phyloP scores from a whole-genome alignment of 2,329 filamentous ascomycete genomes.

The Fusarium cyanostomum region DNA sequence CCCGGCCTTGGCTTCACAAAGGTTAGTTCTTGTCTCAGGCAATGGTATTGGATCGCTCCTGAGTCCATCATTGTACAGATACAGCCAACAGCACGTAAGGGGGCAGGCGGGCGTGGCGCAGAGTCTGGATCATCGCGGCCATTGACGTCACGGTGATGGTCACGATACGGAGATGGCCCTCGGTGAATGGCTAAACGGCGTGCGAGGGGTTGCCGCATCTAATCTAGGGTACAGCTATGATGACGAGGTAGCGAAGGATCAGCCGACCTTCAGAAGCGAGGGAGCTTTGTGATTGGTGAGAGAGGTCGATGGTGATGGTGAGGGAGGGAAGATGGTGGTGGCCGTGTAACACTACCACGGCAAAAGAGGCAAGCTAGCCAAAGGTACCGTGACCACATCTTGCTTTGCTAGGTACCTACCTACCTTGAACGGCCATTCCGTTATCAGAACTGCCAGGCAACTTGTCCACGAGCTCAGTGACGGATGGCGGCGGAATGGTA shows the following conservation, averaged over 20 bases:
- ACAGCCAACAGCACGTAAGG: constrained; percentile 10
- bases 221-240: constrained; percentile 10
- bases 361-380: constrained; percentile 24
- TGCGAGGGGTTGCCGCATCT: constrained; percentile 21
- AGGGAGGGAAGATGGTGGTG: constrained; percentile 13
- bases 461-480: neutral
- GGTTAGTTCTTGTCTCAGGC: constrained; percentile 3
- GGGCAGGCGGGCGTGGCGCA: constrained; percentile 24
- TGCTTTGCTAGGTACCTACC: too few relatives aligned
- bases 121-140: constrained; percentile 31
- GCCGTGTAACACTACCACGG: constrained; percentile 26
- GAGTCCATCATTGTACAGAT: constrained; percentile 3
- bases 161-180: constrained; percentile 27
- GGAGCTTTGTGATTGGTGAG: constrained; percentile 26
- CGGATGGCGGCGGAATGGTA: constrained; percentile 6
- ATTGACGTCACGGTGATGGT: constrained; percentile 45
- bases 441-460: constrained; percentile 17
- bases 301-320: constrained; percentile 5
- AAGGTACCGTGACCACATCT: constrained; percentile 32
- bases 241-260: constrained; percentile 31
- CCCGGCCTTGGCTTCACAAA: neutral
- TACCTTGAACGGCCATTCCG: constrained; percentile 12
- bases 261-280: constrained; percentile 15
- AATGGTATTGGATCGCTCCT: neutral
- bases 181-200: constrained; percentile 11